phyloP scores from a whole-genome alignment of 129 eudicot genomes.

The Flaveria ramosissima region DNA sequence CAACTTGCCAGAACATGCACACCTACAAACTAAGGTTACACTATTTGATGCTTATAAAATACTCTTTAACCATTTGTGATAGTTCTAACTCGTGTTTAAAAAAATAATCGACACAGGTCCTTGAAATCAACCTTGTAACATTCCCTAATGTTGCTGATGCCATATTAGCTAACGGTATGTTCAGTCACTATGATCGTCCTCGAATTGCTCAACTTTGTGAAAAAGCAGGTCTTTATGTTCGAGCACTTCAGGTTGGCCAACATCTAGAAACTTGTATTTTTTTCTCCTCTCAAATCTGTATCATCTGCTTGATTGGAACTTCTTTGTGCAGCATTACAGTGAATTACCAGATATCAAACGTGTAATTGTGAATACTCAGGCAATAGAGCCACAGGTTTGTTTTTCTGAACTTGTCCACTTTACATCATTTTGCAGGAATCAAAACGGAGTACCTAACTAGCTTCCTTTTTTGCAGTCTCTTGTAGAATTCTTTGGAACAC shows the following conservation, averaged over 20 bases:
- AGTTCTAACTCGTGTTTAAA: background rate
- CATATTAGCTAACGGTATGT: slow-evolving; percentile 98
- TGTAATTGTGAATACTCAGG: slow-evolving; percentile 97
- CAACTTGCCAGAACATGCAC: slow-evolving; percentile 45
- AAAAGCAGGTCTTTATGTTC: slow-evolving; percentile 94
- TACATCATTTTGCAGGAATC: background rate
- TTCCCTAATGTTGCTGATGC: slow-evolving; percentile 99
- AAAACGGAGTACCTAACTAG: slow-evolving; percentile 11
- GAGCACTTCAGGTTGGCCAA: slow-evolving; percentile 85
- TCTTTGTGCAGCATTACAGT: slow-evolving; percentile 71
- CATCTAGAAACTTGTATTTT: background rate
- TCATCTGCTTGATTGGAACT: slow-evolving; percentile 11
- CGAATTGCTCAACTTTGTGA: slow-evolving; percentile 99
- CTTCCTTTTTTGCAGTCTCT: slow-evolving; percentile 66
- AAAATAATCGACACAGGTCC: slow-evolving; percentile 52
- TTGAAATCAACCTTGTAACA: slow-evolving; percentile 97
- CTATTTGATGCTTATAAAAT: slow-evolving; percentile 17
- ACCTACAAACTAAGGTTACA: slow-evolving; percentile 46
- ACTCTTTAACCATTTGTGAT: background rate
- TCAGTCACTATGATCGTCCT: slow-evolving; percentile 96
- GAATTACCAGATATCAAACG: slow-evolving; percentile 96
- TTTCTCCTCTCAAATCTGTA: background rate
- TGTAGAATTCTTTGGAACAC: slow-evolving; percentile 95
- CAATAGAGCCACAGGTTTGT: slow-evolving; percentile 97
- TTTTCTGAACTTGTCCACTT: background rate